Percentiles rank a stretch among this genome's conserved stretches.
Evolutionary conservation across 2,329 filamentous ascomycete species (phyloP).

Genomic region (Colletotrichum coccodes): DNA sequence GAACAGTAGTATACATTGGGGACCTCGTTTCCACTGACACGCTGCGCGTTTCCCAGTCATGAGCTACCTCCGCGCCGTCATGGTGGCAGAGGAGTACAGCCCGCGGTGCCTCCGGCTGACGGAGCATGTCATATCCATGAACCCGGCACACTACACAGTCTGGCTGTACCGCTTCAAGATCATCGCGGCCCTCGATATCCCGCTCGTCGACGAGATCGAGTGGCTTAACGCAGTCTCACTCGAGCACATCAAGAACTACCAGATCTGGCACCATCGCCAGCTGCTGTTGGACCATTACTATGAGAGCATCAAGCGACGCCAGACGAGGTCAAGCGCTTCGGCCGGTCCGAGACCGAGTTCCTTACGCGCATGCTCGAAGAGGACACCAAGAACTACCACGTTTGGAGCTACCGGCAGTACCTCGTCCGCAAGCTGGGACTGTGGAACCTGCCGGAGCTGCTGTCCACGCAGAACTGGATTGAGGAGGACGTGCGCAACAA

Average conservation of each 20-base stretch:
- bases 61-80: constrained; percentile 91
- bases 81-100: constrained; percentile 88
- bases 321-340: constrained; percentile 66
- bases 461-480: constrained; percentile 78
- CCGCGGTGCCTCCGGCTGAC: constrained; percentile 83
- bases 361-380: constrained; percentile 82
- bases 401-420: constrained; percentile 93
- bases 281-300: constrained; percentile 70
- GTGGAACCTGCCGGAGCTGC: constrained; percentile 77
- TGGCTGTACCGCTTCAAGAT: constrained; percentile 94
- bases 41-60: constrained; percentile 66
- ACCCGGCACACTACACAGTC: constrained; percentile 97
- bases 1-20: neutral
- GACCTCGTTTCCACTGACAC: neutral
- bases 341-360: constrained; percentile 77
- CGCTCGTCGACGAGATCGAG: constrained; percentile 76
- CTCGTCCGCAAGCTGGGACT: constrained; percentile 72
- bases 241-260: constrained; percentile 94
- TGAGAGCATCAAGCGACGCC: constrained; percentile 64
- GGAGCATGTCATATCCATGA: constrained; percentile 89
- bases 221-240: constrained; percentile 91
- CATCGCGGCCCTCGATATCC: constrained; percentile 72
- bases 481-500: constrained; percentile 91
- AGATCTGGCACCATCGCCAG: constrained; percentile 88
- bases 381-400: constrained; percentile 98